A percentile compares a stretch with the other conserved stretches of the same genome.
Conservation (phyloP, 1,284 basidiomycete genomes). For the Tetrapyrgos nigripes region DNA sequence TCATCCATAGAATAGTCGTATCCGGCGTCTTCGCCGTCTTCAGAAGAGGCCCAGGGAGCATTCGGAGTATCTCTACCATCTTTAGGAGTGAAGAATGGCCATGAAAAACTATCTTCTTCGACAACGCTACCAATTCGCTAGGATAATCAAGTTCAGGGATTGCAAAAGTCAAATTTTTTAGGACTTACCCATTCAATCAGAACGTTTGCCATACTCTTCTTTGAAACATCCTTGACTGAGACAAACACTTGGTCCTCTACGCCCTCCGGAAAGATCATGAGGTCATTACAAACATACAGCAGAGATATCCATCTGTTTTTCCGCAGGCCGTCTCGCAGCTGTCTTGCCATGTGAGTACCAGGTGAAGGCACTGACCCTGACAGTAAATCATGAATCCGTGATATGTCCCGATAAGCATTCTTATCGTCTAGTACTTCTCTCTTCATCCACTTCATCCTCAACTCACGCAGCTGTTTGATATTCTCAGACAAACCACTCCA, state of each 20-base stretch:
- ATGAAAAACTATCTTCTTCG: not conserved
- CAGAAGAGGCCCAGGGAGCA: not conserved
- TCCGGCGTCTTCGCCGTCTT: not conserved
- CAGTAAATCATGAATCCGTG: not conserved
- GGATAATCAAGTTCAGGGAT: not conserved
- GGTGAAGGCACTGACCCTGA: not conserved
- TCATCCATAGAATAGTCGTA: too few relatives aligned
- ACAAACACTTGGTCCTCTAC: not conserved
- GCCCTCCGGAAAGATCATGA: not conserved
- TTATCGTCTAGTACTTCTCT: not conserved
- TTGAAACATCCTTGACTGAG: not conserved
- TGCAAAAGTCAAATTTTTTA: not conserved
- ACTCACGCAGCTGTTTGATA: not conserved
- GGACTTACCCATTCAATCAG: conserved; percentile 7
- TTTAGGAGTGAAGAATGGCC: conserved; percentile 13
- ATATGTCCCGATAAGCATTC: not conserved
- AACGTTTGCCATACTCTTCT: conserved; percentile 2
- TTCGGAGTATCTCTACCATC: not conserved
- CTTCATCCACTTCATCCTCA: not conserved
- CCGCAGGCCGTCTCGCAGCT: not conserved
- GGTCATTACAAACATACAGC: conserved; percentile 6
- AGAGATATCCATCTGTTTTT: not conserved
- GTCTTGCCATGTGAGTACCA: not conserved
- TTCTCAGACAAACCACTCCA: not conserved
- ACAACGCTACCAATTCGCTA: conserved; percentile 1